These are phyloP conservation scores for Setaria viridis DNA, from an alignment of 202 grass and related monocot genomes.

Conservation along the genomic window DNA sequence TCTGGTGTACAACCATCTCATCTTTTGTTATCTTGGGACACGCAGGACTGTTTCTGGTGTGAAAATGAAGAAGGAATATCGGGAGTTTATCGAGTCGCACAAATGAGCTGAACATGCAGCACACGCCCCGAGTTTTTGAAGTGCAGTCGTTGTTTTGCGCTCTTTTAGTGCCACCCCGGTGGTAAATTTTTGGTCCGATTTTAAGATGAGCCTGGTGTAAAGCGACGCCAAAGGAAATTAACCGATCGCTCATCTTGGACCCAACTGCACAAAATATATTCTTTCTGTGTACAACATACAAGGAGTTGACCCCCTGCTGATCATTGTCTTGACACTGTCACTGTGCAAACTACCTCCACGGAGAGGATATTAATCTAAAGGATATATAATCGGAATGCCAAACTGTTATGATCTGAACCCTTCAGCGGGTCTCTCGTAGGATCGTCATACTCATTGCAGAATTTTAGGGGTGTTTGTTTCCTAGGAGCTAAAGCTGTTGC, in stretches of 20 bases:
- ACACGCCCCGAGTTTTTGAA: conserved; percentile 3
- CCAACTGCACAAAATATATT: conserved; percentile 45
- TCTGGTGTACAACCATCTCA: neutral
- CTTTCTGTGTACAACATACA: conserved; percentile 45
- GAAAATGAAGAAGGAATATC: conserved; percentile 98
- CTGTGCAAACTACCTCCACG: neutral
- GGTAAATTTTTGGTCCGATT: conserved; percentile 46
- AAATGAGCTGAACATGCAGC: conserved; percentile 57
- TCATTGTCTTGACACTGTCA: neutral
- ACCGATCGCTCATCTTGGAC: conserved; percentile 32
- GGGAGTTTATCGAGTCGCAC: conserved; percentile 82
- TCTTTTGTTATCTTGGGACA: conserved; percentile 47
- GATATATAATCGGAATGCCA: neutral
- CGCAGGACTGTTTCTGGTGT: conserved; percentile 88
- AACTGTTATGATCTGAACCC: neutral
- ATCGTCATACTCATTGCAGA: too few species aligned
- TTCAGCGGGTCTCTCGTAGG: neutral
- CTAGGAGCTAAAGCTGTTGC: too few species aligned
- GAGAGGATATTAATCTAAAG: neutral
- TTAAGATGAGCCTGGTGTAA: conserved; percentile 25
- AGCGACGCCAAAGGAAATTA: conserved; percentile 33
- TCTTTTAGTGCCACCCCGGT: conserved; percentile 36
- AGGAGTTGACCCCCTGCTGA: neutral
- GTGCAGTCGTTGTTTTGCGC: conserved; percentile 15
- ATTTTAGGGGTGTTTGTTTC: too few species aligned